phyloP scores from a whole-genome alignment of 225 moss, liverwort and hornwort species.

The Climacium dendroides region DNA sequence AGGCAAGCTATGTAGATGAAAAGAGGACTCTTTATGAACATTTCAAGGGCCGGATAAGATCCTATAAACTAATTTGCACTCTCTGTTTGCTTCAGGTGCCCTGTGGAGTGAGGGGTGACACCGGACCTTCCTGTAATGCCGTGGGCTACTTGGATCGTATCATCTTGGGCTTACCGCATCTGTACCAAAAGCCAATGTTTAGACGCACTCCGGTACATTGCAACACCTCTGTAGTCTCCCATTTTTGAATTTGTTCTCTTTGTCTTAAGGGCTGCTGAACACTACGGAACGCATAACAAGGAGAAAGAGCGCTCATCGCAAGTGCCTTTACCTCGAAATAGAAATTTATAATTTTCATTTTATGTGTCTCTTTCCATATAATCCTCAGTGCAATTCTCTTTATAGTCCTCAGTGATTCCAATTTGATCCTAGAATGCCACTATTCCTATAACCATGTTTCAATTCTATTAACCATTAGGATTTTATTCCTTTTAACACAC shows the following conservation, averaged over 20 bases:
- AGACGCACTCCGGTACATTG: conserved; percentile 35
- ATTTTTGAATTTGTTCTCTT: background rate
- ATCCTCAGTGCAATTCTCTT: background rate
- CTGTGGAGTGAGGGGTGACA: conserved; percentile 42
- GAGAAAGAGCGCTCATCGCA: background rate
- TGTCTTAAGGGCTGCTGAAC: background rate
- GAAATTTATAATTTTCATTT: background rate
- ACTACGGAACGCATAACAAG: background rate
- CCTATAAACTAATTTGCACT: background rate
- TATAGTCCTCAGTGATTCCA: background rate
- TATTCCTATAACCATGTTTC: background rate
- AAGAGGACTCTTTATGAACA: background rate
- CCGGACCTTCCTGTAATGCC: conserved; percentile 49
- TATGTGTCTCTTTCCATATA: background rate
- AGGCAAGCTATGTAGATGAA: background rate
- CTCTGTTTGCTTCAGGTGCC: conserved; percentile 19
- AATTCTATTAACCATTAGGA: background rate
- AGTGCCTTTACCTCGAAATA: background rate
- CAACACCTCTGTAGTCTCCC: background rate
- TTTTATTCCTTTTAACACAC: background rate
- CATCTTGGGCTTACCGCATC: conserved; percentile 35
- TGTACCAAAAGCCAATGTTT: conserved; percentile 37
- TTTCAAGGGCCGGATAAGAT: background rate
- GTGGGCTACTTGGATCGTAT: conserved; percentile 43
- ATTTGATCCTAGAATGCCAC: background rate